Percentiles rank a stretch among this genome's conserved stretches.
phyloP scores from a whole-genome alignment of 306 rosid genomes.

The Senna siamea region DNA sequence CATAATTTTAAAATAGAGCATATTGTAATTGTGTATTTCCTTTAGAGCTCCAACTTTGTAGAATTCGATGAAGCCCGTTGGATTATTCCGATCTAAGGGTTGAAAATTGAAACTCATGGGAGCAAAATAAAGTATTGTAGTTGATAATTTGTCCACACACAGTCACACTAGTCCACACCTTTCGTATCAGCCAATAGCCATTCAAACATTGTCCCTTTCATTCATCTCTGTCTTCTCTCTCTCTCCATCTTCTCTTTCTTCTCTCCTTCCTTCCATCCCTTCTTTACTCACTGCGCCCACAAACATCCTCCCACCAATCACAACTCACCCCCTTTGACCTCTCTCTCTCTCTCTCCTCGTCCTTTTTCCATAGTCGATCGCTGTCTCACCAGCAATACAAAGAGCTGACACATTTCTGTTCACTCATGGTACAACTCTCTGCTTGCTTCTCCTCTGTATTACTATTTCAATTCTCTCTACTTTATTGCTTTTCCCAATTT shows the following conservation, averaged over 20 bases:
- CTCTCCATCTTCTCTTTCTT: not conserved
- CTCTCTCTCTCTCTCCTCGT: conserved; percentile 34
- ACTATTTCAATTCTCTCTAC: conserved; percentile 17
- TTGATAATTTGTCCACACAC: too few relatives aligned
- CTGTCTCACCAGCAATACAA: conserved; percentile 42
- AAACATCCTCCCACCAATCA: conserved; percentile 64
- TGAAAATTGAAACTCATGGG: too few relatives aligned
- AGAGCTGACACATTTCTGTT: conserved; percentile 37
- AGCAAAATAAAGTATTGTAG: too few relatives aligned
- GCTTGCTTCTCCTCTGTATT: conserved; percentile 5
- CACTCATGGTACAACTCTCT: conserved; percentile 22
- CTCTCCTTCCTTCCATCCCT: not conserved
- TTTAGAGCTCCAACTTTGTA: too few relatives aligned
- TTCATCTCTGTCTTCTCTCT: not conserved
- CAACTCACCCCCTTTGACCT: conserved; percentile 57
- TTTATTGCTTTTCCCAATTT: not conserved
- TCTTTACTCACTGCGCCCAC: conserved; percentile 41
- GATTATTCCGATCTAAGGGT: too few relatives aligned
- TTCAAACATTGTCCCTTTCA: conserved; percentile 44
- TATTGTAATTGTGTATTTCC: too few relatives aligned
- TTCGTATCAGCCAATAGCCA: conserved; percentile 26
- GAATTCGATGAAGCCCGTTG: too few relatives aligned
- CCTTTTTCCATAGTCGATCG: conserved; percentile 56
- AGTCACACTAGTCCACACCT: too few relatives aligned
- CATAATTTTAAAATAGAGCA: too few relatives aligned